Evolutionary conservation across 2,329 filamentous ascomycete species (phyloP).

Genomic region (Ophiocordyceps camponoti-leonardi): DNA sequence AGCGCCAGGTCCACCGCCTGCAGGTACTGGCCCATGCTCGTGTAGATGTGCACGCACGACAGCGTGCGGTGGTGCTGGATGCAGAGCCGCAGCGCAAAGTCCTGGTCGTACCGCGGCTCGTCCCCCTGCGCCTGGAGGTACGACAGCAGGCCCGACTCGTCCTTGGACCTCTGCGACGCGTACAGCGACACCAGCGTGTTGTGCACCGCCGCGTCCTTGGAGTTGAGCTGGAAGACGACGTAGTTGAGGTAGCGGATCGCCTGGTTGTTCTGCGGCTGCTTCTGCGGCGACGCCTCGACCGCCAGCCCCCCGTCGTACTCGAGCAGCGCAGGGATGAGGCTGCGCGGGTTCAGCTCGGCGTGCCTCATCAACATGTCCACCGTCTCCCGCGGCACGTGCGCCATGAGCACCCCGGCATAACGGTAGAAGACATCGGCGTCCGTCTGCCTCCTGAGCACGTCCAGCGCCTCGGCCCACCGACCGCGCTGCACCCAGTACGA

Average conservation of each 20-base stretch:
- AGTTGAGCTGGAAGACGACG: conserved; percentile 72
- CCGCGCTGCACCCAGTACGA: conserved; percentile 96
- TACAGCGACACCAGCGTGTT: conserved; percentile 96
- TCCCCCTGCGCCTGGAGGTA: conserved; percentile 86
- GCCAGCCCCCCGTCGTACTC: conserved; percentile 75
- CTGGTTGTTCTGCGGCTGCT: conserved; percentile 58
- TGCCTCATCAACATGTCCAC: conserved; percentile 96
- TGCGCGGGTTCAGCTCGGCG: conserved; percentile 64
- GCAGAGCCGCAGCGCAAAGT: conserved; percentile 89
- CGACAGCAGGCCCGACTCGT: conserved; percentile 69
- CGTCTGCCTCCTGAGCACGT: conserved; percentile 82
- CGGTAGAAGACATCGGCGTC: conserved; percentile 89
- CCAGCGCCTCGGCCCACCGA: conserved; percentile 72
- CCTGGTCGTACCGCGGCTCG: conserved; percentile 77
- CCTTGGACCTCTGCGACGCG: conserved; percentile 65
- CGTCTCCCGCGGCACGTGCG: conserved; percentile 64
- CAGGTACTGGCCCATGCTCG: conserved; percentile 84
- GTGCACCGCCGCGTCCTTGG: conserved; percentile 74
- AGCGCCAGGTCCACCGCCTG: conserved; percentile 87
- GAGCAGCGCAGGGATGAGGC: conserved; percentile 80
- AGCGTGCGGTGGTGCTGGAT: conserved; percentile 88
- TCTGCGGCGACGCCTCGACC: conserved; percentile 43
- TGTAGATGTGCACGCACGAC: conserved; percentile 94
- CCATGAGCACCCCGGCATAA: conserved; percentile 94
- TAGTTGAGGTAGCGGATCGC: conserved; percentile 87